Conservation (phyloP, 192 early-diverging fungal species). For the Jimgerdemannia lactiflua region DNA sequence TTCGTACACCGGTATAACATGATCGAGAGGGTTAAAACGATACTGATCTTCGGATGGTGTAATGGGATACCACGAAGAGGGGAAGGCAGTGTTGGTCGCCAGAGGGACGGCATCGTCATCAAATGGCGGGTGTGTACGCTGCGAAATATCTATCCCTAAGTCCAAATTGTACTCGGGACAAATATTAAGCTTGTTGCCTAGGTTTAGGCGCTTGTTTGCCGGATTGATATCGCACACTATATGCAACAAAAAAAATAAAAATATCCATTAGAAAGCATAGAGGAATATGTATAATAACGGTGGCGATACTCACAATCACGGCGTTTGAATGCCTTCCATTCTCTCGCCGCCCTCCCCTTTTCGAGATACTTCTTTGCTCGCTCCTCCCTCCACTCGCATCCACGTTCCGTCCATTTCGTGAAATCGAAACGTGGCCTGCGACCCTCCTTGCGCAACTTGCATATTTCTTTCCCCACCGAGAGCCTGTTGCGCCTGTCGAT, state of each 20-base stretch:
- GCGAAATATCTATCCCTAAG: conserved; percentile 6
- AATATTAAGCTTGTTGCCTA: conserved; percentile 5
- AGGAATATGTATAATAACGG: no score
- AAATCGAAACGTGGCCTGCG: conserved; percentile 8
- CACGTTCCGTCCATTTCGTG: conserved; percentile 5
- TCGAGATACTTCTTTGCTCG: conserved; percentile 6
- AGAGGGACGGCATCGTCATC: background rate
- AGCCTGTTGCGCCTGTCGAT: conserved; percentile 1
- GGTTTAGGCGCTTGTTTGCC: conserved; percentile 1
- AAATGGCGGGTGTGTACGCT: conserved; percentile 2
- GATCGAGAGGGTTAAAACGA: conserved; percentile 1
- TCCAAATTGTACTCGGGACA: background rate
- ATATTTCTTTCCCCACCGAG: background rate
- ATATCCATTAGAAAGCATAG: no score
- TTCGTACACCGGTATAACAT: background rate
- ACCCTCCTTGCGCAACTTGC: background rate
- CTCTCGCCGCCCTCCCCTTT: background rate
- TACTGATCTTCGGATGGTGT: conserved; percentile 9
- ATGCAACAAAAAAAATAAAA: background rate
- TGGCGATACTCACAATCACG: conserved; percentile 4
- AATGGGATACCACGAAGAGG: background rate
- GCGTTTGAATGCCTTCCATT: conserved; percentile 12
- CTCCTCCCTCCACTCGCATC: conserved; percentile 3
- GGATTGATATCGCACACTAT: background rate
- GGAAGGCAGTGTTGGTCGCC: background rate